phyloP scores from a whole-genome alignment of 805 yeast genomes.

The Schwanniomyces vanrijiae region DNA sequence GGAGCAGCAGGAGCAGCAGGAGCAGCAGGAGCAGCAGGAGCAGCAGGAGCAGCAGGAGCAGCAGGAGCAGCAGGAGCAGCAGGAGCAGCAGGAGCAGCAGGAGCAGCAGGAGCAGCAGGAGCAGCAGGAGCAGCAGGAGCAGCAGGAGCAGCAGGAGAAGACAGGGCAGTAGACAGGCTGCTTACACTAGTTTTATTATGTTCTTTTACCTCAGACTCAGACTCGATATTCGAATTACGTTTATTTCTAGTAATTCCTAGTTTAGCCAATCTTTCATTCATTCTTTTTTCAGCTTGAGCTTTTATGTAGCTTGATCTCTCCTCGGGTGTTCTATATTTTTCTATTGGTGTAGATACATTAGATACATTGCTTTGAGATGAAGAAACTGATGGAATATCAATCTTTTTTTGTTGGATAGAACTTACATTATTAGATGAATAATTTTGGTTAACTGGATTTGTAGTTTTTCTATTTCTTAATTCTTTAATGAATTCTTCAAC shows the following conservation, averaged over 20 bases:
- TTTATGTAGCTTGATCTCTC: constrained; percentile 79
- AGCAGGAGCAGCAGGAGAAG: neutral
- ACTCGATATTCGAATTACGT: constrained; percentile 6
- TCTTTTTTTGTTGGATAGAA: neutral
- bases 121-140: neutral
- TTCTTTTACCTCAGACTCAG: neutral
- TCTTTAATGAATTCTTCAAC: constrained; percentile 63
- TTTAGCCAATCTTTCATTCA: constrained; percentile 83
- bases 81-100: neutral
- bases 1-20: constrained; percentile 11
- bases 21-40: constrained; percentile 5
- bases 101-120: neutral
- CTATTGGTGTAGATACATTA: constrained; percentile 3
- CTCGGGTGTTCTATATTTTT: constrained; percentile 48
- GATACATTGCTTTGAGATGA: constrained; percentile 1
- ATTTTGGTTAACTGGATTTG: neutral
- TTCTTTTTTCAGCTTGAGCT: constrained; percentile 71
- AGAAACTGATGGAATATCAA: constrained; percentile 10
- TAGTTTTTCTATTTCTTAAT: constrained; percentile 30
- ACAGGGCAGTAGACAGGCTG: neutral
- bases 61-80: neutral
- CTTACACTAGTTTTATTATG: neutral
- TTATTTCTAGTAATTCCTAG: constrained; percentile 61
- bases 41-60: constrained; percentile 1
- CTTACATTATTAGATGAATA: constrained; percentile 4